Percentiles rank a stretch among this genome's conserved stretches.
These are phyloP conservation scores for Cerioporus squamosus DNA, from an alignment of 1,284 basidiomycete genomes.

Conservation along the genomic window DNA sequence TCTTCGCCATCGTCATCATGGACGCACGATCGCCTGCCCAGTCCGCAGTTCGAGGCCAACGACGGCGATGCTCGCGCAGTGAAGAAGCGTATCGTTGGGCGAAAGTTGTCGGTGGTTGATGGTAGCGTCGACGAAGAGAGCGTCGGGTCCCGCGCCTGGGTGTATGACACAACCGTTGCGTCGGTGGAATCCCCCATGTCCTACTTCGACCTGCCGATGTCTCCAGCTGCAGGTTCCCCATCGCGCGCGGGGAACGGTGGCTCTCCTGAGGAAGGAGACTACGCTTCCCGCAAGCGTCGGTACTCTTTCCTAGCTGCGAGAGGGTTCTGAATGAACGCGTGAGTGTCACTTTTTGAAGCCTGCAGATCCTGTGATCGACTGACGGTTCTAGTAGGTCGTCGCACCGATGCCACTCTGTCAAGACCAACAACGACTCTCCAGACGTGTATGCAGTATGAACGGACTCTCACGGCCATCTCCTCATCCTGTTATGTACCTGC, in stretches of 20 bases:
- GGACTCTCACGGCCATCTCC: too few relatives aligned
- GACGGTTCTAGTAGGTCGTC: neutral
- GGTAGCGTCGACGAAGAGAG: neutral
- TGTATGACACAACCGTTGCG: slow-evolving; percentile 17
- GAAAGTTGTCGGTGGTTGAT: slow-evolving; percentile 16
- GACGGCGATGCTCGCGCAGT: slow-evolving; percentile 10
- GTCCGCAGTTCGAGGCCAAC: neutral
- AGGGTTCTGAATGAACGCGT: neutral
- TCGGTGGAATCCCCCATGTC: slow-evolving; percentile 7
- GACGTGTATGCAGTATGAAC: too few relatives aligned
- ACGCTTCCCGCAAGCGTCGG: slow-evolving; percentile 18
- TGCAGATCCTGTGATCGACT: neutral
- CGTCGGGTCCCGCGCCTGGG: slow-evolving; percentile 8
- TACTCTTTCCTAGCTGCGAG: slow-evolving; percentile 18
- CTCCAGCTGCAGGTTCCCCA: slow-evolving; percentile 2
- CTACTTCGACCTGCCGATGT: neutral
- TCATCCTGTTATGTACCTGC: neutral
- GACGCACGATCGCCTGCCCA: slow-evolving; percentile 5
- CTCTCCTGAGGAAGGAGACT: neutral
- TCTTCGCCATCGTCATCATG: slow-evolving; percentile 15
- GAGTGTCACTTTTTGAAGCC: neutral
- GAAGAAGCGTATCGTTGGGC: slow-evolving; percentile 22
- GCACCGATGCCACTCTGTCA: too few relatives aligned
- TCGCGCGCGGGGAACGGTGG: neutral
- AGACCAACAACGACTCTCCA: too few relatives aligned